phyloP scores from a whole-genome alignment of 2,329 filamentous ascomycete species.

The Hypoxylon sp. region DNA sequence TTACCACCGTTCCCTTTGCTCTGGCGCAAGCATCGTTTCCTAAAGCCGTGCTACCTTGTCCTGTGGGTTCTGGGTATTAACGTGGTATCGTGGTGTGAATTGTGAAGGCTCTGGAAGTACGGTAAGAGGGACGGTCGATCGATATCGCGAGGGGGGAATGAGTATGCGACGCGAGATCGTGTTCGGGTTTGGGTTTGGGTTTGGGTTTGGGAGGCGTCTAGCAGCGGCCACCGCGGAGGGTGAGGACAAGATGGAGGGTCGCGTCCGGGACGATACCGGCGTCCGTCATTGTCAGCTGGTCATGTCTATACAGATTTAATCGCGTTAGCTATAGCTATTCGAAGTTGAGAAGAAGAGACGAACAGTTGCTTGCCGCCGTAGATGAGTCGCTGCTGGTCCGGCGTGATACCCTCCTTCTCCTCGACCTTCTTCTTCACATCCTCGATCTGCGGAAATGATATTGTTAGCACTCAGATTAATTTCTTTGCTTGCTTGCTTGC shows the following conservation, averaged over 20 bases:
- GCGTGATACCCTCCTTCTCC: constrained; percentile 98
- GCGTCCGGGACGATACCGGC: constrained; percentile 93
- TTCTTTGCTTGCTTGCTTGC: constrained; percentile 1
- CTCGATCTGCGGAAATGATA: constrained; percentile 73
- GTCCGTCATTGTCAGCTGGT: constrained; percentile 92
- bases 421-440: constrained; percentile 99
- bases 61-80: neutral
- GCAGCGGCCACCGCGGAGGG: constrained; percentile 80
- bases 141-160: neutral
- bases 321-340: neutral
- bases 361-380: constrained; percentile 99
- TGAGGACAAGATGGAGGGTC: constrained; percentile 94
- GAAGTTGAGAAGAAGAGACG: constrained; percentile 45
- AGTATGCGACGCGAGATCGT: neutral
- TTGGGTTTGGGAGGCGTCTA: constrained; percentile 28
- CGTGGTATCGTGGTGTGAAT: neutral
- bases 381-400: constrained; percentile 95
- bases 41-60: neutral
- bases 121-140: neutral
- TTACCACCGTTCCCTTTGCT: neutral
- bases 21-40: neutral
- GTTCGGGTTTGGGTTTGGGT: constrained; percentile 1
- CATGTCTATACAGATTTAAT: constrained; percentile 73
- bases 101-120: neutral
- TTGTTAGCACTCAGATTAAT: constrained; percentile 2